Base-by-base conservation (phyloP, 495 filamentous ascomycete genomes). In the Talaromyces borbonicus region DNA sequence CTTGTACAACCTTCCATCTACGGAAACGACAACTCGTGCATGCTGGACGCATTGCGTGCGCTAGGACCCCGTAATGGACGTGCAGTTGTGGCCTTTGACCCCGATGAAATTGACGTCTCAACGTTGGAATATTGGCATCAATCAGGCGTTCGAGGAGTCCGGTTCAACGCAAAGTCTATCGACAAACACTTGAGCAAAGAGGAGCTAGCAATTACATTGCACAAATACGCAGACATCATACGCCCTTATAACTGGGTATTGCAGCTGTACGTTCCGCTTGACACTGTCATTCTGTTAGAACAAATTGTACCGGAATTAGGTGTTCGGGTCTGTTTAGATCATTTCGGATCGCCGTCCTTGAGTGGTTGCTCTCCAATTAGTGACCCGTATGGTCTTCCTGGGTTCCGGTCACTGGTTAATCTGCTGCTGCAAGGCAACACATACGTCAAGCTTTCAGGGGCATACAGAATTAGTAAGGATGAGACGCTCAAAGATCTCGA, bases 1-100 rank as follows among this genome's bases (percentile, higher is more conserved):
- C 59, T 75, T 36, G 71, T 77, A 4, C 72, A 75, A 42, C 71
- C 71, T 3, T 72, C 69, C 9, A 61, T 70, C 41, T 77, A 75
- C 48, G 72, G 71, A 35, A 58, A 56, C 16, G 68, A 77, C 52
- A 75, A 77, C 38, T 67, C 67, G n/a, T 77, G 71, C 50, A 58
- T 74, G 8, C 52, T 77, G 18, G 63, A 70, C 37, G 68, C 69
- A 8, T 57, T 75, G 4, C 39, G 48, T 14, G 50, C 52, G 38
- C 36, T 72, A 29, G 68, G 66, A 4, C 65, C 67, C 18, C 57
- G 56, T 23, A 59, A 62, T 47, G 70, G 69, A n/a, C 60, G 72
- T 47, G 73, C 60, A 7, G 65, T 75, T 5, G 68, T 74, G n/a
- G 66, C 63, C 1, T 61, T 77, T 46, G 69, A 77, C 46, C 66